Percentiles rank a stretch among this genome's conserved stretches.
Conservation (phyloP, 2,329 filamentous ascomycete genomes). For the Thielaviopsis populi region DNA sequence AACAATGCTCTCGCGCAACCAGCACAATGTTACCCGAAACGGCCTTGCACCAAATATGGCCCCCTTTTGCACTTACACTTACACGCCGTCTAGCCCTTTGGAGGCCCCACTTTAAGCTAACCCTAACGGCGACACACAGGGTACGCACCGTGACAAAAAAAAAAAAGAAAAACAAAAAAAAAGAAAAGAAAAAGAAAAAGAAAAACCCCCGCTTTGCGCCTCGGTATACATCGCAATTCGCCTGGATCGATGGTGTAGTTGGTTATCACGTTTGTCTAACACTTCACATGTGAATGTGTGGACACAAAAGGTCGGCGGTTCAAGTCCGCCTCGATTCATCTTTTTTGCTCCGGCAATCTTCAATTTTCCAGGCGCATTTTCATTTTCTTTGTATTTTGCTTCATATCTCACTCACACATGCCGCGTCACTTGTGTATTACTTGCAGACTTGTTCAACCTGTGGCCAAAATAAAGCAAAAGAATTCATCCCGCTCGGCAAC, state of each 20-base stretch:
- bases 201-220: no score
- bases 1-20: no score
- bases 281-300: background rate
- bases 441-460: background rate
- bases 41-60: no score
- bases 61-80: no score
- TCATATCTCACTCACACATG: background rate
- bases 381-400: background rate
- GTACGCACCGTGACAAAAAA: no score
- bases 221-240: no score
- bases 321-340: slow-evolving; percentile 12
- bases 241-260: slow-evolving; percentile 10
- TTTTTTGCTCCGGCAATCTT: background rate
- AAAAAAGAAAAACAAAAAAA: no score
- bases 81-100: no score
- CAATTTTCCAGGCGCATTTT: background rate
- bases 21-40: background rate
- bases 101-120: no score
- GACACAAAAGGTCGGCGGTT: slow-evolving; percentile 13
- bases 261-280: slow-evolving; percentile 15
- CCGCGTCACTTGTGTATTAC: background rate
- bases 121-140: no score
- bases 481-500: background rate
- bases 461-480: background rate
- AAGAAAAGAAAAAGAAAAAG: no score